Conservation (phyloP, 2,329 filamentous ascomycete species). For the Xylariaceae sp. region DNA sequence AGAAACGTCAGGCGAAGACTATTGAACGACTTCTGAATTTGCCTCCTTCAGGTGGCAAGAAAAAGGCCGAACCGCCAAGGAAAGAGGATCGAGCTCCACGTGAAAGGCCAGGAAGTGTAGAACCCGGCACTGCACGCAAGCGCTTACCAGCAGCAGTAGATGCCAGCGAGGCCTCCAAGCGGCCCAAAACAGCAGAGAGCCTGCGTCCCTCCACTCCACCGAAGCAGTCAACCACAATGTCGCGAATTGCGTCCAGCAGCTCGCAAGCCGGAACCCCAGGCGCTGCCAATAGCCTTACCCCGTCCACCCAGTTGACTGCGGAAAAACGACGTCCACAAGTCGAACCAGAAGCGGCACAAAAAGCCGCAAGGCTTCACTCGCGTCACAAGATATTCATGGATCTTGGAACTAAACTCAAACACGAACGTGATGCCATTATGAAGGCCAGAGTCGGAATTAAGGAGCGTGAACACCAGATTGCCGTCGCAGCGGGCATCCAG, state of each 20-base stretch:
- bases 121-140: conserved; percentile 45
- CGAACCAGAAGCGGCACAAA: conserved; percentile 28
- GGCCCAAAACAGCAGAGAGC: conserved; percentile 42
- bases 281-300: conserved; percentile 39
- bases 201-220: conserved; percentile 48
- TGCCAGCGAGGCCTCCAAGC: conserved; percentile 35
- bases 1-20: conserved; percentile 42
- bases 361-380: conserved; percentile 30
- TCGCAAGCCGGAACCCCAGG: conserved; percentile 51
- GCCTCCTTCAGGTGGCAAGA: conserved; percentile 32
- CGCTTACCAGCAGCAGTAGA: conserved; percentile 41
- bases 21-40: conserved; percentile 46
- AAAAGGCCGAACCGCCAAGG: conserved; percentile 34
- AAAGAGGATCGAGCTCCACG: conserved; percentile 30
- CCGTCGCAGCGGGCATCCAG: conserved; percentile 29
- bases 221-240: conserved; percentile 48
- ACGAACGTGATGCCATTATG: conserved; percentile 48
- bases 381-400: conserved; percentile 36
- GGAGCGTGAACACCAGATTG: conserved; percentile 26
- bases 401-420: conserved; percentile 51
- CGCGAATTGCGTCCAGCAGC: conserved; percentile 50
- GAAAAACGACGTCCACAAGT: conserved; percentile 34
- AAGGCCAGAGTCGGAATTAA: conserved; percentile 19
- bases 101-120: conserved; percentile 40
- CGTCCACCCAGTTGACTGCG: conserved; percentile 30